Base-by-base conservation (phyloP, 495 filamentous ascomycete species). In the Acidomyces sp. region DNA sequence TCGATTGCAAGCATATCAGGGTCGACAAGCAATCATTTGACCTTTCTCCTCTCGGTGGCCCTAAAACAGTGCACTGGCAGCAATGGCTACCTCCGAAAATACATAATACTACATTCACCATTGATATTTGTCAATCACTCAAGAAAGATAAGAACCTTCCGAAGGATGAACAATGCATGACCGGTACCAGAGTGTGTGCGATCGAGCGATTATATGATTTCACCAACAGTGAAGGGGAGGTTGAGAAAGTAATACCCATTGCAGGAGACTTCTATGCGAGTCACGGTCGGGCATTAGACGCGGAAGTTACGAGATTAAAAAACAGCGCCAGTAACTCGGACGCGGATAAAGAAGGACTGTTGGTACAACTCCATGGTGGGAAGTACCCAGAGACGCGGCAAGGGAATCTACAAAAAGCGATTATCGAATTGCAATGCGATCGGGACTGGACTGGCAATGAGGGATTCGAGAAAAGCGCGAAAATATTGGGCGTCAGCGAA, bases 371-470 rank as follows among this genome's bases (percentile, higher is more conserved):
- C 18, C 62, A 74, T 28, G 85, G 87, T 3, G 83, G 77, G 6
- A 61, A 63, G 34, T 78, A 74, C 48, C 57, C 58, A 6, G 55
- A 62, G 11, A 59, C 61, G 16, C 39, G 58, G 19, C 57, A 56
- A 31, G 48, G 49, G 9, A 64, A 73, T 40, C 58, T 65, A 35
- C 61, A 70, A 36, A 65, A 66, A 40, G 82, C 85, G 3, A 63
- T 92, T 5, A 71, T 96, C 18, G 84, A 95, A 48, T 87, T 96
- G 45, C 40, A 82, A 24, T 97, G 90, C 58, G 77, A 90, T 50
- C 62, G 58, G 20, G 67, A 75, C 3, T 60, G 71, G 27, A 74
- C 73, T 6, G 86, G 86, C 1, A 60, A 78, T 2, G 86, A 93
- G 53, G 75, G 43, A 57, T 46, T 58, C 56, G 24, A 60, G 64